These are phyloP conservation scores for Parathielavia hyrcaniae DNA, from an alignment of 495 filamentous ascomycete genomes.

Conservation along the genomic window DNA sequence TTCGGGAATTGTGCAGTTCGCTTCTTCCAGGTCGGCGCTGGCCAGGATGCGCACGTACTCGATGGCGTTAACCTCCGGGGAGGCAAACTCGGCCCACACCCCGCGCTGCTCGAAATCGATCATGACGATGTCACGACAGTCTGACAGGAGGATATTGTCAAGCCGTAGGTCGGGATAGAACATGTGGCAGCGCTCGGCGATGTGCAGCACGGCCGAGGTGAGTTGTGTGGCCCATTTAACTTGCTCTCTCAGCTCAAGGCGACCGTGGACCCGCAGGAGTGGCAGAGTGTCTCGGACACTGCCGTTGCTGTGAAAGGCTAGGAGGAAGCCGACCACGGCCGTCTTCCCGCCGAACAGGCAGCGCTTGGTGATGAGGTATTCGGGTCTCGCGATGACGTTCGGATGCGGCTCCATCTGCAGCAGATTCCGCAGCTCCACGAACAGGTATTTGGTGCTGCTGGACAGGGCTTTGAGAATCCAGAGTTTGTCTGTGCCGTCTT, in stretches of 20 bases:
- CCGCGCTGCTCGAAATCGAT: conserved; percentile 50
- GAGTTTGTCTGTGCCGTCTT: conserved; percentile 15
- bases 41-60: conserved; percentile 43
- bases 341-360: conserved; percentile 43
- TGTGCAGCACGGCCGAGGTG: conserved; percentile 37
- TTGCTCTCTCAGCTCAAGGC: conserved; percentile 32
- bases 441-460: conserved; percentile 44
- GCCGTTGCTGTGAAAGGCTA: conserved; percentile 38
- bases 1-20: conserved; percentile 25
- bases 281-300: conserved; percentile 42
- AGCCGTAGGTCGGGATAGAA: conserved; percentile 48
- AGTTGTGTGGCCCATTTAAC: conserved; percentile 44
- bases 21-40: conserved; percentile 14
- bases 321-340: conserved; percentile 43
- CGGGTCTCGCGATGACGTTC: conserved; percentile 39
- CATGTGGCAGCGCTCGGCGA: conserved; percentile 32
- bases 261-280: conserved; percentile 36
- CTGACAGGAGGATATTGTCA: conserved; percentile 44
- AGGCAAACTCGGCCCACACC: conserved; percentile 46
- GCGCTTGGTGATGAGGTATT: conserved; percentile 42
- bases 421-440: conserved; percentile 43
- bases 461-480: conserved; percentile 48
- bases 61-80: conserved; percentile 46
- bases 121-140: conserved; percentile 38
- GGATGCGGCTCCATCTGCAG: conserved; percentile 39